A percentile compares a stretch with the other conserved stretches of the same genome.
Conservation (phyloP, 108 stramenopile genomes). For the Cyclotella baltica region DNA sequence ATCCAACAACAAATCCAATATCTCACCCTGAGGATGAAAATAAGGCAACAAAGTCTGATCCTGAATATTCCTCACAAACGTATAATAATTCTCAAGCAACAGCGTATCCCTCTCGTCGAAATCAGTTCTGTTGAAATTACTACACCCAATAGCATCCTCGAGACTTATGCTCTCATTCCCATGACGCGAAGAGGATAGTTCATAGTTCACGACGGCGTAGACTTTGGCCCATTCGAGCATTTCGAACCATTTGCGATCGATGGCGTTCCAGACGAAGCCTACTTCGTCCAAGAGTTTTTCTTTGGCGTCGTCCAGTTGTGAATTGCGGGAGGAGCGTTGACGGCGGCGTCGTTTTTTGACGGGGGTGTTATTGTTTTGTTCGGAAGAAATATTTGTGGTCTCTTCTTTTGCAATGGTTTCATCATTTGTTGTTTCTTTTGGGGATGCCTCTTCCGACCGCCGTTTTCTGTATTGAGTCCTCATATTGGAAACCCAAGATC, state of each 20-base stretch:
- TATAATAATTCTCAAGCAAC: slow-evolving; percentile 38
- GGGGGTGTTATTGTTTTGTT: slow-evolving; percentile 10
- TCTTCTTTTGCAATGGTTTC: slow-evolving; percentile 15
- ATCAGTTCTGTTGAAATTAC: slow-evolving; percentile 3
- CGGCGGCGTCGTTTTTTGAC: slow-evolving; percentile 12
- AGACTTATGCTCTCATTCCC: background rate
- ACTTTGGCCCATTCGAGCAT: slow-evolving; percentile 58
- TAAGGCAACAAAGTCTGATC: slow-evolving; percentile 34
- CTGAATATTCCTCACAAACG: slow-evolving; percentile 44
- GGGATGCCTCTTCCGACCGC: background rate
- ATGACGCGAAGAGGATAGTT: slow-evolving; percentile 20
- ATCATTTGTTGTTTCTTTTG: too few relatives aligned
- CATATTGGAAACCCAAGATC: slow-evolving; percentile 53
- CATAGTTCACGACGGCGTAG: slow-evolving; percentile 42
- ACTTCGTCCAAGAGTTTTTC: slow-evolving; percentile 41
- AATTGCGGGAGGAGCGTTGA: slow-evolving; percentile 32
- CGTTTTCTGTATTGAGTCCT: slow-evolving; percentile 46
- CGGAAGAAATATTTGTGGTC: too few relatives aligned
- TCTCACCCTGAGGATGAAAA: slow-evolving; percentile 53
- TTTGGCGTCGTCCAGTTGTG: slow-evolving; percentile 47
- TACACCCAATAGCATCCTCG: background rate
- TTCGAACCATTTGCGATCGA: slow-evolving; percentile 51
- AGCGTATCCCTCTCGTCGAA: slow-evolving; percentile 17
- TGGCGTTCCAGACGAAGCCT: slow-evolving; percentile 49
- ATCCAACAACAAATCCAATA: slow-evolving; percentile 33